Percentiles rank a stretch among this genome's conserved stretches.
Evolutionary conservation across 176 grass and related monocot genomes (phyloP).

Genomic region (Luzula sylvatica): DNA sequence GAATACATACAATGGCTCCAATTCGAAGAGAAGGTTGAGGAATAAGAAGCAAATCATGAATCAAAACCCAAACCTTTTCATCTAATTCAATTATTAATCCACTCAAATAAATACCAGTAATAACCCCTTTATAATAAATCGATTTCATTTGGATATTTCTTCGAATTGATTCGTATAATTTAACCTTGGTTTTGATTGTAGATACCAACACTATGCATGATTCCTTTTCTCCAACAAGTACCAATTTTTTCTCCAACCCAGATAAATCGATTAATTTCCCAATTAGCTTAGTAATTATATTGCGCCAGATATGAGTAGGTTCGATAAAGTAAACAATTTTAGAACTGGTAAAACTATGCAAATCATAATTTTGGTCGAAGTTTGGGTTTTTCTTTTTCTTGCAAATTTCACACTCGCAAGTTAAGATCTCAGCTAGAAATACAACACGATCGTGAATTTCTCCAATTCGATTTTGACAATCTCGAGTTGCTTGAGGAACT

Average conservation of each 20-base stretch:
- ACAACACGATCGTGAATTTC: slow-evolving; percentile 24
- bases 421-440: slow-evolving; percentile 67
- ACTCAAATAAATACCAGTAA: slow-evolving; percentile 61
- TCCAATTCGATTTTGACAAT: slow-evolving; percentile 4
- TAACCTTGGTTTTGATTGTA: slow-evolving; percentile 33
- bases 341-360: slow-evolving; percentile 45
- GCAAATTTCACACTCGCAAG: slow-evolving; percentile 48
- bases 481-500: slow-evolving; percentile 36
- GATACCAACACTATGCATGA: slow-evolving; percentile 50
- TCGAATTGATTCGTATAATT: slow-evolving; percentile 23
- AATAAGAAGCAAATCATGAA: slow-evolving; percentile 43
- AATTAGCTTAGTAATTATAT: slow-evolving; percentile 35
- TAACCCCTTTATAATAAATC: slow-evolving; percentile 37
- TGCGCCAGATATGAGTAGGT: slow-evolving; percentile 32
- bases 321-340: slow-evolving; percentile 65
- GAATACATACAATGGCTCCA: slow-evolving; percentile 66
- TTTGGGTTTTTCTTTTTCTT: neutral
- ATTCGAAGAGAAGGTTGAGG: slow-evolving; percentile 63
- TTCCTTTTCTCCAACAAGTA: slow-evolving; percentile 42
- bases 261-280: slow-evolving; percentile 38
- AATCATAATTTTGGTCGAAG: slow-evolving; percentile 10
- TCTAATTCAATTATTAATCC: slow-evolving; percentile 66
- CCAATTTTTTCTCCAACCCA: slow-evolving; percentile 51
- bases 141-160: slow-evolving; percentile 19
- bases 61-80: slow-evolving; percentile 37